Evolutionary conservation across 2,329 filamentous ascomycete species (phyloP).

Genomic region (Colletotrichum paranaense): DNA sequence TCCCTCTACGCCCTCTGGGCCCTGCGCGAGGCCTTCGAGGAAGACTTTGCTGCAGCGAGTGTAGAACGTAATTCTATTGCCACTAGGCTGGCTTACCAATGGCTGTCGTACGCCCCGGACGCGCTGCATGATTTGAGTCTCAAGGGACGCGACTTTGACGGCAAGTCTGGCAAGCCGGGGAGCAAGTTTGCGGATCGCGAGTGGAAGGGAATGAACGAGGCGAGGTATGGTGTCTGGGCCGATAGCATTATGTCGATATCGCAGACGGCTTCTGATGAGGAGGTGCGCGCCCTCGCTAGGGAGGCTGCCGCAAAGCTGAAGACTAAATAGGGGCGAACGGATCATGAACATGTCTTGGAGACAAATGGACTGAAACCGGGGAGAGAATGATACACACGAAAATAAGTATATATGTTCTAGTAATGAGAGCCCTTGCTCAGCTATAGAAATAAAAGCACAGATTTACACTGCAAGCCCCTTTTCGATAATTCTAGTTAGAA

Average conservation of each 20-base stretch:
- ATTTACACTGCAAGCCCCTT: too few species aligned
- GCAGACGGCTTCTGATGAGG: background rate
- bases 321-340: background rate
- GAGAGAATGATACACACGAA: background rate
- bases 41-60: slow-evolving; percentile 10
- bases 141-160: slow-evolving; percentile 25
- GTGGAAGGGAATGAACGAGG: slow-evolving; percentile 43
- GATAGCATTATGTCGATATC: slow-evolving; percentile 31
- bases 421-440: background rate
- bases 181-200: slow-evolving; percentile 36
- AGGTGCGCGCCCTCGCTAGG: background rate
- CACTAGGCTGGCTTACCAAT: slow-evolving; percentile 39
- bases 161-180: slow-evolving; percentile 35
- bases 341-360: too few species aligned
- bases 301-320: slow-evolving; percentile 23
- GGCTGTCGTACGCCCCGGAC: slow-evolving; percentile 37
- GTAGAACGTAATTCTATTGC: slow-evolving; percentile 9
- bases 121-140: slow-evolving; percentile 34
- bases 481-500: too few species aligned
- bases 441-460: too few species aligned
- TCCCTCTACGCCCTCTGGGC: slow-evolving; percentile 44
- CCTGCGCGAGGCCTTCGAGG: slow-evolving; percentile 43
- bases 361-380: too few species aligned
- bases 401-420: background rate
- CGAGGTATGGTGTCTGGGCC: slow-evolving; percentile 42